A percentile compares a stretch with the other conserved stretches of the same genome.
These are phyloP conservation scores for Xylaria sp. DNA, from an alignment of 2,329 filamentous ascomycete species.

Conservation along the genomic window DNA sequence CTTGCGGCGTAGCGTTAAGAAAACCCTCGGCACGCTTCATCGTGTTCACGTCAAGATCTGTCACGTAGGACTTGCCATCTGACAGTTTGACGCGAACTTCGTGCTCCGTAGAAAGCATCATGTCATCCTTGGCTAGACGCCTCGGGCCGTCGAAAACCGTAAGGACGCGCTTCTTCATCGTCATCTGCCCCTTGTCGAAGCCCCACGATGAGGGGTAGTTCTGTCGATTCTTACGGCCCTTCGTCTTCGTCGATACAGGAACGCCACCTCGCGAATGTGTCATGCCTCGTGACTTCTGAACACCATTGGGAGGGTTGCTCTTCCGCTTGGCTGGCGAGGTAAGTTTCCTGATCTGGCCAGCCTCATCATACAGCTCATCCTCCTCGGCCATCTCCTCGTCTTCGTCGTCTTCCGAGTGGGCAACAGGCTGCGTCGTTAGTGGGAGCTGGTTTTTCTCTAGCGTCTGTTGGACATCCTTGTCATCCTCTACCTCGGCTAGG, in stretches of 20 bases:
- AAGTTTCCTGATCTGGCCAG: constrained; percentile 56
- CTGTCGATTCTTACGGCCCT: constrained; percentile 86
- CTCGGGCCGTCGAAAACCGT: constrained; percentile 89
- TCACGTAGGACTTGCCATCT: constrained; percentile 81
- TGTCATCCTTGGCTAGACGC: constrained; percentile 94
- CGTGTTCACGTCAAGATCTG: constrained; percentile 91
- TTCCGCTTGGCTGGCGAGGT: constrained; percentile 63
- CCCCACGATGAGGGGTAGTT: constrained; percentile 96
- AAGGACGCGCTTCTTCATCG: constrained; percentile 95
- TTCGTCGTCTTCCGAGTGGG: constrained; percentile 53
- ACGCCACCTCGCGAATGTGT: constrained; percentile 80
- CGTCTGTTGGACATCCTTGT: constrained; percentile 65
- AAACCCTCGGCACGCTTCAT: constrained; percentile 87
- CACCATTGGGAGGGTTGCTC: constrained; percentile 60
- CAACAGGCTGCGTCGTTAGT: constrained; percentile 47
- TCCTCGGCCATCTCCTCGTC: constrained; percentile 64
- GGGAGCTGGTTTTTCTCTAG: constrained; percentile 68
- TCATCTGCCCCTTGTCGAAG: constrained; percentile 90
- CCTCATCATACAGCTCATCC: constrained; percentile 66
- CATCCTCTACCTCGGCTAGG: constrained; percentile 69
- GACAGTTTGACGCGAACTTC: constrained; percentile 86
- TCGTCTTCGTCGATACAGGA: constrained; percentile 57
- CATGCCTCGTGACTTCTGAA: constrained; percentile 72
- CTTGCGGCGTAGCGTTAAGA: constrained; percentile 77
- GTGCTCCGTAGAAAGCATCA: constrained; percentile 96